phyloP scores from a whole-genome alignment of 805 yeast genomes.

The Candida pseudoglaebosa region DNA sequence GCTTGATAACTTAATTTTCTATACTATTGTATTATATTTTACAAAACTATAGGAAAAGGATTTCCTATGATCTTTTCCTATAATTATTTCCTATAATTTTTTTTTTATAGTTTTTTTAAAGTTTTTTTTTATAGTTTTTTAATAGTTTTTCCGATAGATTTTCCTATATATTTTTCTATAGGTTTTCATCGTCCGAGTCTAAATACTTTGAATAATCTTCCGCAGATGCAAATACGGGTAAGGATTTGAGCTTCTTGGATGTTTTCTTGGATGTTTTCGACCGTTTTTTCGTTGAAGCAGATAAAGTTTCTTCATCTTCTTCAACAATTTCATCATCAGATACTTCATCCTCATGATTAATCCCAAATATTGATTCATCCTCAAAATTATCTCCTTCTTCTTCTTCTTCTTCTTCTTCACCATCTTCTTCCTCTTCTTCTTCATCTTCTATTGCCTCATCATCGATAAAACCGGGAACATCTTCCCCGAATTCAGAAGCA shows the following conservation, averaged over 20 bases:
- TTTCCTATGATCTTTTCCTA: too few relatives aligned
- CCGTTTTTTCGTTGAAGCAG: constrained; percentile 13
- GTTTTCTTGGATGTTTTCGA: constrained; percentile 22
- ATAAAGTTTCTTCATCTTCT: constrained; percentile 26
- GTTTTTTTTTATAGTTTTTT: too few relatives aligned
- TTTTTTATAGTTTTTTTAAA: too few relatives aligned
- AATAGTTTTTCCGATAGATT: too few relatives aligned
- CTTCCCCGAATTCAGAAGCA: constrained; percentile 9
- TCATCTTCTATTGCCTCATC: constrained; percentile 20
- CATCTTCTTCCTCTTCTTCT: constrained; percentile 14
- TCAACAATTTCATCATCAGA: constrained; percentile 29
- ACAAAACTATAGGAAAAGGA: too few relatives aligned
- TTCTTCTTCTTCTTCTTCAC: constrained; percentile 24
- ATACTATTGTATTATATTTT: too few relatives aligned
- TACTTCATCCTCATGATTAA: constrained; percentile 34
- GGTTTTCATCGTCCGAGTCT: constrained; percentile 59
- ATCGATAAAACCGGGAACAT: constrained; percentile 25
- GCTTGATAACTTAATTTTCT: too few relatives aligned
- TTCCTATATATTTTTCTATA: too few relatives aligned
- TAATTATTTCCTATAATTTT: too few relatives aligned
- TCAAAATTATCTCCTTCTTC: too few relatives aligned
- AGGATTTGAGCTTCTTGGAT: constrained; percentile 53
- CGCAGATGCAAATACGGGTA: constrained; percentile 85
- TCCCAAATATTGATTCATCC: constrained; percentile 10
- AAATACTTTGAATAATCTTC: constrained; percentile 79